These are phyloP conservation scores for Fusarium annulatum DNA, from an alignment of 2,329 filamentous ascomycete genomes.

Conservation along the genomic window DNA sequence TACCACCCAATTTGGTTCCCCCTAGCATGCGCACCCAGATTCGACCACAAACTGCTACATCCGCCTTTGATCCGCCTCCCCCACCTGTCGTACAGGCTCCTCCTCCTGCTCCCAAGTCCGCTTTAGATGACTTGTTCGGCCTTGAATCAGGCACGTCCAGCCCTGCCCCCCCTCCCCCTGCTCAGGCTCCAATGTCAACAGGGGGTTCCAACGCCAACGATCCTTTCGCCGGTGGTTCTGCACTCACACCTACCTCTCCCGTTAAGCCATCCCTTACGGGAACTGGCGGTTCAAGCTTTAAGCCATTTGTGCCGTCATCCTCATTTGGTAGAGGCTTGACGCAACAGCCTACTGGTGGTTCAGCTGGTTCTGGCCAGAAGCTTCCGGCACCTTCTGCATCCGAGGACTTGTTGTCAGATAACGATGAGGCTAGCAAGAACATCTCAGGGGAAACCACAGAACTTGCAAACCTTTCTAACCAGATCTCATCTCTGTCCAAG, in stretches of 20 bases:
- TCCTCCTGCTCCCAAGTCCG: conserved; percentile 74
- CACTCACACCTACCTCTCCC: conserved; percentile 64
- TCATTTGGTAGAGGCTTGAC: conserved; percentile 88
- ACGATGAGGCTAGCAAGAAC: conserved; percentile 89
- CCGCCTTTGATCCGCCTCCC: conserved; percentile 63
- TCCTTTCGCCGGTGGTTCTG: conserved; percentile 67
- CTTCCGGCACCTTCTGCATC: conserved; percentile 62
- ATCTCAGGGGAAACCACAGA: conserved; percentile 91
- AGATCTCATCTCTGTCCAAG: conserved; percentile 88
- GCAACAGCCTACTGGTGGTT: conserved; percentile 78
- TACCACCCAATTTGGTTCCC: conserved; percentile 85
- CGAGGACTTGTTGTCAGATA: conserved; percentile 91
- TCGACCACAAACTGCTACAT: conserved; percentile 61
- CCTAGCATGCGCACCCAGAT: conserved; percentile 80
- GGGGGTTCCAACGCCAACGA: conserved; percentile 76
- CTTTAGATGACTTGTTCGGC: conserved; percentile 93
- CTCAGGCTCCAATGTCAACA: conserved; percentile 74
- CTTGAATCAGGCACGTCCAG: conserved; percentile 74
- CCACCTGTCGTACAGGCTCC: conserved; percentile 51
- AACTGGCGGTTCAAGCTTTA: conserved; percentile 69
- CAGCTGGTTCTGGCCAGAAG: conserved; percentile 46
- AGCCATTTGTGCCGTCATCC: conserved; percentile 91
- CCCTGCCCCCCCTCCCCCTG: conserved; percentile 64
- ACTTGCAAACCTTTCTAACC: conserved; percentile 94
- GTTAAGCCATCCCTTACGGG: conserved; percentile 60